phyloP scores from a whole-genome alignment of 2,329 filamentous ascomycete species.

The Penicillium concentricum region DNA sequence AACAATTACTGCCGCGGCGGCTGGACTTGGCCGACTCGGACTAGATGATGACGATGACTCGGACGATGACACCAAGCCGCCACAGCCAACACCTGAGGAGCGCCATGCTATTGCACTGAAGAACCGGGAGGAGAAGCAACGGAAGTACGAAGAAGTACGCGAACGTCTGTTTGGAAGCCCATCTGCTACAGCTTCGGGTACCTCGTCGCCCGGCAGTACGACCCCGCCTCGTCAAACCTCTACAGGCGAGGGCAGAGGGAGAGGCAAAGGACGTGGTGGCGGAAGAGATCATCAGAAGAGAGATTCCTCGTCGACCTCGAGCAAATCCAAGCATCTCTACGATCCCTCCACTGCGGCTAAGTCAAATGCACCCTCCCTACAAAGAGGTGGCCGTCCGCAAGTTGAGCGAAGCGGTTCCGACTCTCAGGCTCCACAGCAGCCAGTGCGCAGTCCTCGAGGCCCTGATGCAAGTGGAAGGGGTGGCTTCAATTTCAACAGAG shows the following conservation, averaged over 20 bases:
- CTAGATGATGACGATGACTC: conserved; percentile 62
- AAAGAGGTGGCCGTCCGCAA: conserved; percentile 43
- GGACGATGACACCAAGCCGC: conserved; percentile 61
- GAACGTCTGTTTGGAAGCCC: conserved; percentile 78
- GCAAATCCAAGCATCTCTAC: conserved; percentile 62
- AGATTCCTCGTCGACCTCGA: conserved; percentile 39
- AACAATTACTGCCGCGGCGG: conserved; percentile 42
- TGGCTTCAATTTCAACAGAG: conserved; percentile 73
- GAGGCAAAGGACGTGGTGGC: conserved; percentile 52
- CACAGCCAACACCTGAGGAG: conserved; percentile 70
- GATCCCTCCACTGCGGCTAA: conserved; percentile 72
- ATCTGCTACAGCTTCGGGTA: conserved; percentile 48
- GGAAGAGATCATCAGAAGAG: conserved; percentile 46
- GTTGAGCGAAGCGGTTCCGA: conserved; percentile 43
- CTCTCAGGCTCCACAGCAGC: conserved; percentile 49
- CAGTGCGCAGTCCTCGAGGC: conserved; percentile 72
- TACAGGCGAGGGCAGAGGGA: conserved; percentile 38
- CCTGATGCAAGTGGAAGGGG: conserved; percentile 75
- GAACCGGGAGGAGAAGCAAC: conserved; percentile 85
- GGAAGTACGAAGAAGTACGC: conserved; percentile 82
- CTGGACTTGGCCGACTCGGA: conserved; percentile 48
- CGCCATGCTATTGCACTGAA: conserved; percentile 72
- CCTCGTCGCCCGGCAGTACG: conserved; percentile 61
- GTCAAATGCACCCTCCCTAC: conserved; percentile 53
- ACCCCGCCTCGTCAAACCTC: conserved; percentile 55